These are phyloP conservation scores for Trypanosoma vivax DNA, from an alignment of 208 protist genomes.

Conservation along the genomic window DNA sequence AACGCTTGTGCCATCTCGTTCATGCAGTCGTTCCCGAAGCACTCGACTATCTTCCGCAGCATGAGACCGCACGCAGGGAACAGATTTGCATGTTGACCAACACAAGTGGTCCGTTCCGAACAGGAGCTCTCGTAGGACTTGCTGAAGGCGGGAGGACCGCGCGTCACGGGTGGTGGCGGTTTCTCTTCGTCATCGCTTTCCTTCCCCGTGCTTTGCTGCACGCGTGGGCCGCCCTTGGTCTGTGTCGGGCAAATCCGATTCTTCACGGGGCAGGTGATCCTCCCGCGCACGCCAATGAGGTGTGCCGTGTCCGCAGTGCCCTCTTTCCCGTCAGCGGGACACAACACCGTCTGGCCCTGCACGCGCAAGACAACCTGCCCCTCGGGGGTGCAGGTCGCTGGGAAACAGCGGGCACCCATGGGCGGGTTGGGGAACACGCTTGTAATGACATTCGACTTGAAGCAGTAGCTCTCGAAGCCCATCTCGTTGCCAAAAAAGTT, in stretches of 20 bases:
- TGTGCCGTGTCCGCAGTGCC: slow-evolving; percentile 26
- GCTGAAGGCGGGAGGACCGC: slow-evolving; percentile 4
- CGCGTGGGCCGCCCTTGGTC: slow-evolving; percentile 5
- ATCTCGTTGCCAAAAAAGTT: slow-evolving; percentile 43
- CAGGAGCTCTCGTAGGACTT: background rate
- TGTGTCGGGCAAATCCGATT: background rate
- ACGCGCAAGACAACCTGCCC: slow-evolving; percentile 32
- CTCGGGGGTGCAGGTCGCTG: slow-evolving; percentile 25
- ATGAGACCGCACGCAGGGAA: slow-evolving; percentile 22
- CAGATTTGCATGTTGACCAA: background rate
- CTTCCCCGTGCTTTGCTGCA: background rate
- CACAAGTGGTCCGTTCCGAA: slow-evolving; percentile 10
- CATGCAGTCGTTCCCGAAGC: slow-evolving; percentile 25
- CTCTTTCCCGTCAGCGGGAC: slow-evolving; percentile 27
- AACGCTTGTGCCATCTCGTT: slow-evolving; percentile 12
- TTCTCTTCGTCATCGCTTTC: background rate
- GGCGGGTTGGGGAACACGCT: slow-evolving; percentile 15
- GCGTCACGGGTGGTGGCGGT: background rate
- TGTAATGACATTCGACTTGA: slow-evolving; percentile 36
- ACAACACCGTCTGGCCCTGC: slow-evolving; percentile 39
- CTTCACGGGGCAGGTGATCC: slow-evolving; percentile 8
- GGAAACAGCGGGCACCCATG: slow-evolving; percentile 29
- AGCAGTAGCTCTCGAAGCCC: slow-evolving; percentile 26
- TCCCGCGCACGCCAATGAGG: slow-evolving; percentile 35
- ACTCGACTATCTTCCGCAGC: slow-evolving; percentile 16